These are phyloP conservation scores for Aphanomyces cochlioides DNA, from an alignment of 352 stramenopile genomes.

Conservation along the genomic window DNA sequence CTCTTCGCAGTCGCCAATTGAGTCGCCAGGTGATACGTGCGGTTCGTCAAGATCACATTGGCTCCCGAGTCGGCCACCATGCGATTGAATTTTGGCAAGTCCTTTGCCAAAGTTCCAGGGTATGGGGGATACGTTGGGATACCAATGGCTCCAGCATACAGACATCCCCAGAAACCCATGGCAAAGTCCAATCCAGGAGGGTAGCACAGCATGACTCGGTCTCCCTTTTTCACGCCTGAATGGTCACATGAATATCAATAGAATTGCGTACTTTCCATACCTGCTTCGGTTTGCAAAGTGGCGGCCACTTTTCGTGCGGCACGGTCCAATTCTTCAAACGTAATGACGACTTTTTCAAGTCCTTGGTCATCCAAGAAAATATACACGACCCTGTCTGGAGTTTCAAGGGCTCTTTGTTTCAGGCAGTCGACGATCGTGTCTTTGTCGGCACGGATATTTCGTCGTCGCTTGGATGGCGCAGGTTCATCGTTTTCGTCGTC, in stretches of 20 bases:
- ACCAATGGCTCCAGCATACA: constrained; percentile 27
- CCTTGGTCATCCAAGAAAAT: constrained; percentile 75
- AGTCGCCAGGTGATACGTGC: constrained; percentile 71
- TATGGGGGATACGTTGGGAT: constrained; percentile 28
- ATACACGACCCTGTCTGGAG: constrained; percentile 71
- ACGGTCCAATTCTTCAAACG: constrained; percentile 64
- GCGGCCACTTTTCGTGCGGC: constrained; percentile 62
- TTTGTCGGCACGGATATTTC: neutral
- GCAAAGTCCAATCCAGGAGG: constrained; percentile 27
- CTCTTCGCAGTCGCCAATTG: constrained; percentile 77
- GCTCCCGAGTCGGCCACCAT: constrained; percentile 30
- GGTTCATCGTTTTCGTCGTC: constrained; percentile 18
- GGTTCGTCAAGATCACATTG: constrained; percentile 56
- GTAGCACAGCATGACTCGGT: constrained; percentile 28
- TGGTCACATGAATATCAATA: neutral
- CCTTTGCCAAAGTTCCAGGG: constrained; percentile 27
- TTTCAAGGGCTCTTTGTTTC: constrained; percentile 47
- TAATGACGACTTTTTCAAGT: constrained; percentile 63
- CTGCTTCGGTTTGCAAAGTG: constrained; percentile 50
- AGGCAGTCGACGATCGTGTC: constrained; percentile 40
- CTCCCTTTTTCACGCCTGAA: constrained; percentile 10
- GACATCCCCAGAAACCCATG: constrained; percentile 30
- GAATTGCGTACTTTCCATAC: constrained; percentile 1
- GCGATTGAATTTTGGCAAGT: constrained; percentile 31
- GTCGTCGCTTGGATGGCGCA: neutral